Evolutionary conservation across 345 rosid genomes (phyloP).

Genomic region (Rhodomyrtus tomentosa): DNA sequence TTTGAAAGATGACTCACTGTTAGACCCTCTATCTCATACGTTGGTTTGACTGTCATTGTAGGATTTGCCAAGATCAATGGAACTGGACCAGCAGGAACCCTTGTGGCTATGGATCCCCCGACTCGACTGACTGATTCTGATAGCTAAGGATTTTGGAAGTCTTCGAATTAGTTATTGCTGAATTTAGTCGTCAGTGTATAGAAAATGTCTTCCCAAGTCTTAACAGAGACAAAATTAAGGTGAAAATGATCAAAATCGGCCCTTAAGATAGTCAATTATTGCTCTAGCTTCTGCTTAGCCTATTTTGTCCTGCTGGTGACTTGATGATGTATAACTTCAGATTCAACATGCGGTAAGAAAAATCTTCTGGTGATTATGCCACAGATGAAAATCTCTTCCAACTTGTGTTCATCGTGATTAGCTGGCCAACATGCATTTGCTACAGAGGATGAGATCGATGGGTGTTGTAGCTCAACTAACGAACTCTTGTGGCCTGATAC

Average conservation of each 20-base stretch:
- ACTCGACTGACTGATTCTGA: conserved; percentile 14
- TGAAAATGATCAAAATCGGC: neutral
- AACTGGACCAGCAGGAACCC: conserved; percentile 95
- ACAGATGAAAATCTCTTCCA: neutral
- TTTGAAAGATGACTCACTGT: neutral
- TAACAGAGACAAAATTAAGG: neutral
- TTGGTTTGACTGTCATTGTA: conserved; percentile 13
- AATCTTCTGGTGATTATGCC: neutral
- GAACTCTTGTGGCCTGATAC: too few species aligned
- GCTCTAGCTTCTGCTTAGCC: neutral
- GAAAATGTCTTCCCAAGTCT: neutral
- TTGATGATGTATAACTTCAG: neutral
- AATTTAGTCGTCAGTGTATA: neutral
- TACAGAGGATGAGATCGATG: too few species aligned
- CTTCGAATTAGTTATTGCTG: neutral
- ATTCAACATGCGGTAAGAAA: neutral
- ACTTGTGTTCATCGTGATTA: neutral
- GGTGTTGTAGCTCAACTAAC: too few species aligned
- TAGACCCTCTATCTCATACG: neutral
- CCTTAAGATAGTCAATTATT: neutral
- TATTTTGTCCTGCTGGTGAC: neutral
- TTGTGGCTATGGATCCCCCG: conserved; percentile 61
- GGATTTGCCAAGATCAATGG: conserved; percentile 96
- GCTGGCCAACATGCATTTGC: neutral
- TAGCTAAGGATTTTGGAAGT: neutral